Evolutionary conservation across 2,329 filamentous ascomycete genomes (phyloP).

Genomic region (Fusarium sambucinum): DNA sequence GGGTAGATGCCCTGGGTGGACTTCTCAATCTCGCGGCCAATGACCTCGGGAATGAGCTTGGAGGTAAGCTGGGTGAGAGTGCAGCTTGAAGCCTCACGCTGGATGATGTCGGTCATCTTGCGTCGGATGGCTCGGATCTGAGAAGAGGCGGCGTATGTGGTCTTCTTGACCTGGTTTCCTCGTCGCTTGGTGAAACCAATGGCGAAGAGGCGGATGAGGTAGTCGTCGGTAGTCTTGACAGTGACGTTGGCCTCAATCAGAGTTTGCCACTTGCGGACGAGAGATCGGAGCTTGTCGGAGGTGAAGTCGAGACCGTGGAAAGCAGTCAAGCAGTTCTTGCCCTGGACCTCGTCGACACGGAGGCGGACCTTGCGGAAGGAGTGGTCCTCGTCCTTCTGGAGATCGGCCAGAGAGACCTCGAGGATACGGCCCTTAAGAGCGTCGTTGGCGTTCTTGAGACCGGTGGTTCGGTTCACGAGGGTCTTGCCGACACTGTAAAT

Average conservation of each 20-base stretch:
- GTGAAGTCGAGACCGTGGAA: conserved; percentile 99
- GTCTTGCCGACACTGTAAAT: conserved; percentile 94
- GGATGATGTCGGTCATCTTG: conserved; percentile 99
- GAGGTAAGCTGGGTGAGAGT: conserved; percentile 95
- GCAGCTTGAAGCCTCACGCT: conserved; percentile 93
- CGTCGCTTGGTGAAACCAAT: conserved; percentile 99
- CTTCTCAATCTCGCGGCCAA: conserved; percentile 99
- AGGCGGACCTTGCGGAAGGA: conserved; percentile 99
- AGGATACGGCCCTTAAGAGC: conserved; percentile 98
- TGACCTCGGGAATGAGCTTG: conserved; percentile 99
- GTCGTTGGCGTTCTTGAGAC: conserved; percentile 99
- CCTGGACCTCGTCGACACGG: conserved; percentile 97
- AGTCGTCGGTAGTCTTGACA: conserved; percentile 99
- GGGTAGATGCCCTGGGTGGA: conserved; percentile 99
- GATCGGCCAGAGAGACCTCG: conserved; percentile 98
- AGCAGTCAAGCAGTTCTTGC: conserved; percentile 99
- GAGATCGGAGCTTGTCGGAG: conserved; percentile 98
- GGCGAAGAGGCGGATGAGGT: conserved; percentile 98
- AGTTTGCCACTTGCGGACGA: conserved; percentile 99
- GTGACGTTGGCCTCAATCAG: conserved; percentile 99
- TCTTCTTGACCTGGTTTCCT: conserved; percentile 99
- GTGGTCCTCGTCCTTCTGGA: conserved; percentile 99
- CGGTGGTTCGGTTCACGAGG: conserved; percentile 98
- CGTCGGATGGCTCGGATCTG: conserved; percentile 98
- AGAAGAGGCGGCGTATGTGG: conserved; percentile 95